Percentiles rank a stretch among this genome's conserved stretches.
Conservation (phyloP, 192 early-diverging fungal species). For the Coemansia biformis region DNA sequence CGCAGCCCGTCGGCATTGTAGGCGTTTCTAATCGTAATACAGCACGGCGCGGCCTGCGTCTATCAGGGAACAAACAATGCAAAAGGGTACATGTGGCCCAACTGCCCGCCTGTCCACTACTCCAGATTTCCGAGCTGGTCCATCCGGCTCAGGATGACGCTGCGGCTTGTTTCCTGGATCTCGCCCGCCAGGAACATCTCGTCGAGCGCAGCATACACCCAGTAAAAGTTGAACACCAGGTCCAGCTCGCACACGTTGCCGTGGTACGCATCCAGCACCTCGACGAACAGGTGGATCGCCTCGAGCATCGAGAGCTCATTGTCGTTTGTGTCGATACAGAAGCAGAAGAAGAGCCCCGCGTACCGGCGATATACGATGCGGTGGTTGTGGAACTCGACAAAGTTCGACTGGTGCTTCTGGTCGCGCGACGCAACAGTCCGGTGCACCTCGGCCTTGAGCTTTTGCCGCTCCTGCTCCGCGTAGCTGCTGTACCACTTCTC, state of each 20-base stretch:
- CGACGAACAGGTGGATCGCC: constrained; percentile 98
- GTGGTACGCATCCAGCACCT: constrained; percentile 97
- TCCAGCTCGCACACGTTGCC: constrained; percentile 98
- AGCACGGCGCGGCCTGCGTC: too few species aligned
- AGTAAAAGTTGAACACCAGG: constrained; percentile 97
- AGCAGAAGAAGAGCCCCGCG: constrained; percentile 98
- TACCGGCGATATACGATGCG: constrained; percentile 98
- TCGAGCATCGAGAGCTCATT: constrained; percentile 94
- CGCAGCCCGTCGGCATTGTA: too few species aligned
- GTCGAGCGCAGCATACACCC: constrained; percentile 95
- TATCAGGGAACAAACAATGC: too few species aligned
- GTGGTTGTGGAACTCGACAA: constrained; percentile 98
- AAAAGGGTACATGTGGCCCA: too few species aligned
- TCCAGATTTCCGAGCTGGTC: constrained; percentile 73
- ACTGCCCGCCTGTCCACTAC: too few species aligned
- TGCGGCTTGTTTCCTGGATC: constrained; percentile 92
- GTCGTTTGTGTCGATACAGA: constrained; percentile 98
- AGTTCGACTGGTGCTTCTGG: constrained; percentile 95
- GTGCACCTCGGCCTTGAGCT: constrained; percentile 94
- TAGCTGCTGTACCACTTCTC: constrained; percentile 96
- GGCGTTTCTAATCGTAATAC: too few species aligned
- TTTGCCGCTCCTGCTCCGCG: constrained; percentile 89
- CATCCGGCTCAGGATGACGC: constrained; percentile 65
- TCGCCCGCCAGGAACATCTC: constrained; percentile 98
- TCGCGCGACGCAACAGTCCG: constrained; percentile 92